Base-by-base conservation (phyloP, 371 early-diverging fungal genomes). In the Basidiobolus heterosporus region DNA sequence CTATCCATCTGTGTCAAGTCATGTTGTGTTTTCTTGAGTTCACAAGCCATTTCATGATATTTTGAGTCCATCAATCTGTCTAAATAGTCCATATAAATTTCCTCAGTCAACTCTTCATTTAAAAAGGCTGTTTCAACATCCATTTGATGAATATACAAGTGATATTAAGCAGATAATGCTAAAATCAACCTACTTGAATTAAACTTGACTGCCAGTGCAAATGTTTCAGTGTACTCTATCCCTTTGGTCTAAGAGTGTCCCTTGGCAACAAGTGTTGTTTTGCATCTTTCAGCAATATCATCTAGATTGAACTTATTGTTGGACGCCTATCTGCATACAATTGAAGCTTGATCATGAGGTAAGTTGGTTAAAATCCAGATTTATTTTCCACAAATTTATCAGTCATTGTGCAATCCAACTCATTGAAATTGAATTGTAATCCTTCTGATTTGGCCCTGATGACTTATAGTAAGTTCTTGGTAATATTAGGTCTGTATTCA, bases 261-360 rank as follows among this genome's bases (percentile, higher is more conserved):
- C 9, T 30, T 30, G 30, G 57, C 62, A 0, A 62, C 66, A 1
- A 65, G 49, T 0, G 60, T 45, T 2, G 54, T 54, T 35, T 60
- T 60, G 53, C 23, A 62, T 21, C 50, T 20, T 17, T 49, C 47
- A 21, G 62, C 44, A 2, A 2, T 45, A 8, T 59, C 59, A 40
- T 55, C 51, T 11, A 48, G n/a, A 24, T 60, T 42, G n/a, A 24
- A 38, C 41, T 66, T 65, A 18, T 50, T 16, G 8, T 41, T 41
- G 40, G 51, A 62, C 3, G 62, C 66, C 63, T 60, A 62, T 39
- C 52, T 50, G 23, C 41, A 49, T 13, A 38, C 36, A 19, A 64
- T 49, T 8, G 50, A 14, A 5, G 2, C 48, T 17, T 44, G 49
- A 4, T 47, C 24, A 9, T 3, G 11, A 7, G 50, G 50, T 17